Percentiles rank a stretch among this genome's conserved stretches.
phyloP scores from a whole-genome alignment of 1,139 yeast species.

The Protomyces arabidopsidicola region DNA sequence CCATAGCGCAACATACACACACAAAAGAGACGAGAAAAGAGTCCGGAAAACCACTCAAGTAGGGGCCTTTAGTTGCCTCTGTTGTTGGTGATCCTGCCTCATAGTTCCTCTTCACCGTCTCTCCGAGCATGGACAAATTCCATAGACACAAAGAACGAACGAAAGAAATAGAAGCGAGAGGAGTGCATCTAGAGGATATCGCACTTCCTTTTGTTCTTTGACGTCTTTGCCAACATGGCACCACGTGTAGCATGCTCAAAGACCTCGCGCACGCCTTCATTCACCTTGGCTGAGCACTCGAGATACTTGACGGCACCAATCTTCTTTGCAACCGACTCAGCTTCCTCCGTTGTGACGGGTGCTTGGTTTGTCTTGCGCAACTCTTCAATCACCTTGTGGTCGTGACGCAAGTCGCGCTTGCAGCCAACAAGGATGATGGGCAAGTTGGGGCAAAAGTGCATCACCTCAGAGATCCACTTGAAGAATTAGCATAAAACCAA shows the following conservation, averaged over 20 bases:
- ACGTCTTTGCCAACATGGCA: conserved; percentile 44
- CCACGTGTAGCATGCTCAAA: conserved; percentile 37
- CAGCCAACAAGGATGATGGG: conserved; percentile 85
- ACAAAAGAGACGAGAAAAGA: no score
- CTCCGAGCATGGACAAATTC: no score
- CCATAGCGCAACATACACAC: no score
- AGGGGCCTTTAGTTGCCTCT: no score
- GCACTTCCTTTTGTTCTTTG: conserved; percentile 30
- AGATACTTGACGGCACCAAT: conserved; percentile 81
- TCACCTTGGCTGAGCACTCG: conserved; percentile 92
- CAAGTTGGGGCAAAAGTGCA: conserved; percentile 73
- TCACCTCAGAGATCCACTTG: conserved; percentile 69
- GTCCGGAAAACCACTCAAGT: no score
- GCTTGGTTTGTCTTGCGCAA: conserved; percentile 68
- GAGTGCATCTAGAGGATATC: conserved; percentile 7
- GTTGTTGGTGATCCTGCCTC: no score
- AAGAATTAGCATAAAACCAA: neutral
- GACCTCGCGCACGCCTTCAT: conserved; percentile 41
- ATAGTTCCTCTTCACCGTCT: no score
- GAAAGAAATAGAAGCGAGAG: neutral
- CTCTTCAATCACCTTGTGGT: conserved; percentile 68
- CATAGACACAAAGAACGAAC: neutral
- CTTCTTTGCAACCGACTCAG: conserved; percentile 77
- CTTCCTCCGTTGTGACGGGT: conserved; percentile 53
- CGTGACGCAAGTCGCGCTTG: conserved; percentile 83